phyloP scores from a whole-genome alignment of 805 yeast genomes.

The Wickerhamomyces canadensis region DNA sequence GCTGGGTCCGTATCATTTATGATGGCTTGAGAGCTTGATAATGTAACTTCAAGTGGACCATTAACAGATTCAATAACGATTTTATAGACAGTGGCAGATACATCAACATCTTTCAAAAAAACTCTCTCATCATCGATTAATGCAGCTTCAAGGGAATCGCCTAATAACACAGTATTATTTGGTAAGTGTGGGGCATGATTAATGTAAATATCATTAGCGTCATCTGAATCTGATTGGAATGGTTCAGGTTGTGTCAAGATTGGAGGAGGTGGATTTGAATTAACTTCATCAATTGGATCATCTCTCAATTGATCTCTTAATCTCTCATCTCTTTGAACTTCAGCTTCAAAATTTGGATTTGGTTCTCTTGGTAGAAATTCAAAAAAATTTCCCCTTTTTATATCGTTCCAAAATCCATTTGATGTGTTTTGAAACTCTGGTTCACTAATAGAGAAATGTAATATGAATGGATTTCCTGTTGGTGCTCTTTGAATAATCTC shows the following conservation, averaged over 20 bases:
- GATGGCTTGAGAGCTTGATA: constrained; percentile 22
- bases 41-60: constrained; percentile 12
- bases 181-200: constrained; percentile 3
- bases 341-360: constrained; percentile 22
- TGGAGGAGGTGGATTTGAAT: not conserved
- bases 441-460: constrained; percentile 20
- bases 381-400: constrained; percentile 22
- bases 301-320: constrained; percentile 17
- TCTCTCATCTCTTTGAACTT: constrained; percentile 21
- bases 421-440: constrained; percentile 8
- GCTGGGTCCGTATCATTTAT: constrained; percentile 20
- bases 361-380: constrained; percentile 28
- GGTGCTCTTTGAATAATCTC: constrained; percentile 11
- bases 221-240: too few relatives aligned
- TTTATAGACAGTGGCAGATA: constrained; percentile 6
- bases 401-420: constrained; percentile 24
- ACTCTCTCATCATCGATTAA: constrained; percentile 20
- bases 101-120: constrained; percentile 15
- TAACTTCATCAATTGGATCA: not conserved
- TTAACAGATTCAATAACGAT: constrained; percentile 11
- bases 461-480: constrained; percentile 2
- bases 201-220: too few relatives aligned
- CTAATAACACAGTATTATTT: constrained; percentile 17
- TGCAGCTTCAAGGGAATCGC: constrained; percentile 19
- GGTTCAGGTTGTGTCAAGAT: not conserved